Evolutionary conservation across 2,329 filamentous ascomycete species (phyloP), one percentile per base, ranked within the genome.

Genomic region (Sarocladium strictum): DNA sequence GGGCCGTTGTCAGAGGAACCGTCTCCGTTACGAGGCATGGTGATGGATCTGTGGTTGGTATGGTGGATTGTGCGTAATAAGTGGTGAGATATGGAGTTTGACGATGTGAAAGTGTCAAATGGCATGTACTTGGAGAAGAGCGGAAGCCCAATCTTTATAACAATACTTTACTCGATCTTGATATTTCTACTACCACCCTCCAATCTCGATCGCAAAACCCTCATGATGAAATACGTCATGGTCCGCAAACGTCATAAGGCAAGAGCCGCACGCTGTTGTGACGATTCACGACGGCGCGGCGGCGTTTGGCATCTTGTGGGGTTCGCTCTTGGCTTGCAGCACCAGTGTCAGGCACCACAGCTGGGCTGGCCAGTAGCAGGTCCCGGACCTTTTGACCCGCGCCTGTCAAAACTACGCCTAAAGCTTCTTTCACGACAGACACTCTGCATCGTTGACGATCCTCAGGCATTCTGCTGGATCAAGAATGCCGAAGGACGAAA

Each of bases 21-120:
- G 62, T 75, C 73, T 74, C 76, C 76, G 57, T 74, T 66, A 63
- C 75, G 73, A 72, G 76, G 76, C 77, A 79, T 79, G 56, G 55
- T 74, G 64, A 53, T 24, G 21, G 19, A 53, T 40, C 49, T 53
- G 24, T 55, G 26, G 53, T 3, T 53, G 50, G 3, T 27, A n/a
- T 49, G 14, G 11, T 15, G 43, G 10, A 10, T 29, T 9, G 40
- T 21, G 21, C 9, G 26, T 49, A 24, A 49, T 23, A 43, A 40
- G 37, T 11, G 21, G 23, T 9, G 14, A n/a, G 19, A 32, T 32
- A 29, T 38, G 27, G 11, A 21, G 32, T 19, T 24, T 17, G 15
- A 6, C 5, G 6, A 19, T 38, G n/a, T 53, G 24, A n/a, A 19
- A 32, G 35, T 19, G 21, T 41, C 17, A 43, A 53, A 4, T 41